These are phyloP conservation scores for Rhododendron molle DNA, from an alignment of 148 eudicot genomes.

Conservation along the genomic window DNA sequence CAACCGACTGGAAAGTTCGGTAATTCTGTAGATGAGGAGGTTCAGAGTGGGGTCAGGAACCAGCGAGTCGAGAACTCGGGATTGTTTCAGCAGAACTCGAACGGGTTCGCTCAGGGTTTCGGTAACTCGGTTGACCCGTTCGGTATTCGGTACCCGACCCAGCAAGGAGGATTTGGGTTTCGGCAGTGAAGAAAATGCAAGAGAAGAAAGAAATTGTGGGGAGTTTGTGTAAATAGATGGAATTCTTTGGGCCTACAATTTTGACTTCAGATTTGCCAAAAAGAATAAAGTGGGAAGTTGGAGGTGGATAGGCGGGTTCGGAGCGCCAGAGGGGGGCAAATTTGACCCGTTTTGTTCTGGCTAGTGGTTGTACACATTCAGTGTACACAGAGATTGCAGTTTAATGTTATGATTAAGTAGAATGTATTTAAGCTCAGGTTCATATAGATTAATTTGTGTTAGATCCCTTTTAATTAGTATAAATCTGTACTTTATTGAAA, in stretches of 20 bases:
- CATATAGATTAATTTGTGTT: not conserved
- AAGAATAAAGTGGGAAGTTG: not conserved
- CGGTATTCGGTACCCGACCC: constrained; percentile 32
- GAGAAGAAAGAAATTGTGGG: not conserved
- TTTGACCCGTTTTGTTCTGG: constrained; percentile 8
- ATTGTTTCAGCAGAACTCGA: constrained; percentile 15
- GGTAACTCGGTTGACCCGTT: constrained; percentile 28
- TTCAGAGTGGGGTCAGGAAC: constrained; percentile 45
- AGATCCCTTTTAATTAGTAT: not conserved
- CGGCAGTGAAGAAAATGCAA: constrained; percentile 14
- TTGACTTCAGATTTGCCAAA: not conserved
- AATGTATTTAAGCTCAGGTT: not conserved
- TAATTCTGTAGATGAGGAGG: constrained; percentile 40
- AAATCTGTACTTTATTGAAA: not conserved
- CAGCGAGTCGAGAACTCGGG: constrained; percentile 28
- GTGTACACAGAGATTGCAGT: not conserved
- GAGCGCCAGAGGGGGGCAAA: constrained; percentile 2
- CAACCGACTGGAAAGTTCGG: constrained; percentile 20
- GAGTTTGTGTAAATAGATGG: constrained; percentile 22
- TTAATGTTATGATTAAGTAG: not conserved
- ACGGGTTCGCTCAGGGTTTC: constrained; percentile 18
- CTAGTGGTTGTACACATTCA: not conserved
- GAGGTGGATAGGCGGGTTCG: not conserved
- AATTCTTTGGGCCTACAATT: constrained; percentile 25
- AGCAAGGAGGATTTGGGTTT: constrained; percentile 12